Conservation (phyloP, 169 alveolate species). For the Besnoitia besnoiti region DNA sequence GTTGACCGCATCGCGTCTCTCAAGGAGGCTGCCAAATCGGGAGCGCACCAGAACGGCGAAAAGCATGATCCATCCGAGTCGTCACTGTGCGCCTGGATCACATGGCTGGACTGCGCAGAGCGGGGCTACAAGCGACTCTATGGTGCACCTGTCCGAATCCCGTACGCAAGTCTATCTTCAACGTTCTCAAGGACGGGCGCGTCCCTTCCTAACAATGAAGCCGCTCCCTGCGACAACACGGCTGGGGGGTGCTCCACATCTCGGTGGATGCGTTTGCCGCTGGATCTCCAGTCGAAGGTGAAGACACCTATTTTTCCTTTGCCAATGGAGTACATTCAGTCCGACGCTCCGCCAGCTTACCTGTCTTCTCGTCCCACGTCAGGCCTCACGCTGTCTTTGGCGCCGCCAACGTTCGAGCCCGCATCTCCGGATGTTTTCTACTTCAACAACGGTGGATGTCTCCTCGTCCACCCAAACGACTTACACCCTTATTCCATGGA, state of each 20-base stretch:
- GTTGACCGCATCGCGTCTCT: not conserved
- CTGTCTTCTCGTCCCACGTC: not conserved
- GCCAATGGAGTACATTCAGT: not conserved
- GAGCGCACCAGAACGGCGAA: not conserved
- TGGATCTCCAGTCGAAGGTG: slow-evolving; percentile 18
- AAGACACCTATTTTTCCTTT: not conserved
- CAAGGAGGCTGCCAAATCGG: not conserved
- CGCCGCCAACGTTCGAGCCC: slow-evolving; percentile 8
- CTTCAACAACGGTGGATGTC: slow-evolving; percentile 27
- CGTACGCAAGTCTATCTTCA: not conserved
- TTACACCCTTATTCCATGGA: not conserved
- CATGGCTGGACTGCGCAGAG: slow-evolving; percentile 27
- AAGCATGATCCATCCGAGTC: not conserved
- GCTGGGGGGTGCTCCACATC: no score
- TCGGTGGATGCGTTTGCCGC: slow-evolving; percentile 30
- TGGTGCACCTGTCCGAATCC: slow-evolving; percentile 6
- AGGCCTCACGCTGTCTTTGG: not conserved
- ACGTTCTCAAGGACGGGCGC: not conserved
- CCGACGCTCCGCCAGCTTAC: not conserved
- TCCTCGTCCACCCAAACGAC: slow-evolving; percentile 32
- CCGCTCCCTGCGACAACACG: not conserved
- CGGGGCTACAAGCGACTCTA: slow-evolving; percentile 26
- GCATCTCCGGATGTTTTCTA: slow-evolving; percentile 6
- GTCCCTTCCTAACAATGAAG: not conserved
- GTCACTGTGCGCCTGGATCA: not conserved